These are phyloP conservation scores for Papiliotrema terrestris DNA, from an alignment of 1,284 basidiomycete genomes.

Conservation along the genomic window DNA sequence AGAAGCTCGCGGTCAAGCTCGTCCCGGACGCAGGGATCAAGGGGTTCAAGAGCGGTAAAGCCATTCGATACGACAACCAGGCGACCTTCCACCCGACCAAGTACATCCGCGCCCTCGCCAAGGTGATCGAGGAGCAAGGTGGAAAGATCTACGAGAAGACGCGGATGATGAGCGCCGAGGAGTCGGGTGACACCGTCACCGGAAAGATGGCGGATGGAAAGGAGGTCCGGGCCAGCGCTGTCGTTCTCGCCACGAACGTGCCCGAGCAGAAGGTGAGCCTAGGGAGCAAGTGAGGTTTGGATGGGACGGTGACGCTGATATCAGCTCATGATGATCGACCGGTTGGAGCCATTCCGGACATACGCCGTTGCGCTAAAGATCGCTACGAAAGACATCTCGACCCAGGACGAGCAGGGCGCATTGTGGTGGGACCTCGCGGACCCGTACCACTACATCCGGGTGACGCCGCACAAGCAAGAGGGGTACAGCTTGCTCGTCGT, in stretches of 20 bases:
- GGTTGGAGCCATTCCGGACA: conserved; percentile 17
- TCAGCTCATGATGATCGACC: conserved; percentile 22
- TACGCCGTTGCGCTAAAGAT: conserved; percentile 23
- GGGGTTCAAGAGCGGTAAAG: conserved; percentile 14
- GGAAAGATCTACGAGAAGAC: conserved; percentile 21
- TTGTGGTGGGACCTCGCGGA: conserved; percentile 25
- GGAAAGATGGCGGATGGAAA: conserved; percentile 9
- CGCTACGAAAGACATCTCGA: conserved; percentile 5
- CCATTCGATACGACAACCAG: conserved; percentile 16
- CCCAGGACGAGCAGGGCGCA: conserved; percentile 6
- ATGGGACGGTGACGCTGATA: background rate
- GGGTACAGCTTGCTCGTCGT: conserved; percentile 22
- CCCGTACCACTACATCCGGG: conserved; percentile 22
- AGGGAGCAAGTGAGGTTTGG: background rate
- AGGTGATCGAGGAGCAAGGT: conserved; percentile 13
- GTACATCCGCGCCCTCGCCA: conserved; percentile 16
- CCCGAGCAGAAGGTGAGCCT: conserved; percentile 18
- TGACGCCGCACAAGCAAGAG: conserved; percentile 17
- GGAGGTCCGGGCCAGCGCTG: conserved; percentile 6
- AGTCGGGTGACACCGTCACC: conserved; percentile 11
- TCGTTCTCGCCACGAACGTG: conserved; percentile 23
- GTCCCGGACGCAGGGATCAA: conserved; percentile 16
- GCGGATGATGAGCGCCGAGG: conserved; percentile 10
- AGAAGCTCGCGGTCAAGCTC: conserved; percentile 10
- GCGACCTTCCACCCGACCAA: conserved; percentile 24